These are phyloP conservation scores for Capsicum chinense DNA, from an alignment of 257 asterid species.

Conservation along the genomic window DNA sequence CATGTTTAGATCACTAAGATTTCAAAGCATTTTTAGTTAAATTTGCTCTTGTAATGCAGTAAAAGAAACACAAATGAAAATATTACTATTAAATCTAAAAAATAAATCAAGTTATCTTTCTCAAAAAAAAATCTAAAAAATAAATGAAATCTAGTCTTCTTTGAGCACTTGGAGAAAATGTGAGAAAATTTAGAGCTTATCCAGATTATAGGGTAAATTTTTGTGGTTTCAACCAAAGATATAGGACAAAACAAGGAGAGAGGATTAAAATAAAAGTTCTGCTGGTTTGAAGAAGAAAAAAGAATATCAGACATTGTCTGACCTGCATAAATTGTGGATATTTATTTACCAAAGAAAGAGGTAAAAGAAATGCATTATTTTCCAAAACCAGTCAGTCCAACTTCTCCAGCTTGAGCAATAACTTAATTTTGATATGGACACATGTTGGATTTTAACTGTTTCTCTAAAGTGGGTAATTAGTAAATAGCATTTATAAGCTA, in stretches of 20 bases:
- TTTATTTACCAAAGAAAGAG: neutral
- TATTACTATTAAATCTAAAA: no score
- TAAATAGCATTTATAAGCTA: neutral
- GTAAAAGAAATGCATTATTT: neutral
- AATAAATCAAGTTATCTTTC: no score
- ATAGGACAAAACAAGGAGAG: neutral
- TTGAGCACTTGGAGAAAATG: neutral
- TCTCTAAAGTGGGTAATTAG: neutral
- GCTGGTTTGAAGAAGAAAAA: neutral
- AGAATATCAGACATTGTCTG: neutral
- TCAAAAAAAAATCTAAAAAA: no score
- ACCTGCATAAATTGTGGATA: neutral
- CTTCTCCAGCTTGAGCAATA: constrained; percentile 7
- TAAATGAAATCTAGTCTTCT: neutral
- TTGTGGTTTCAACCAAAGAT: neutral
- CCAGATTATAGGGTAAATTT: neutral
- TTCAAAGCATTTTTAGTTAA: neutral
- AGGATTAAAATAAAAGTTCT: neutral
- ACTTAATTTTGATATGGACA: neutral
- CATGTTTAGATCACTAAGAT: neutral
- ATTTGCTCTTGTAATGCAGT: constrained; percentile 17
- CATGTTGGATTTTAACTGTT: neutral
- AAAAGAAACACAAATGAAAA: neutral
- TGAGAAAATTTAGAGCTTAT: neutral
- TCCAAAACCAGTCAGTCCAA: neutral